Base-by-base conservation (phyloP, 805 yeast genomes). In the Metschnikowia reukaufii region DNA sequence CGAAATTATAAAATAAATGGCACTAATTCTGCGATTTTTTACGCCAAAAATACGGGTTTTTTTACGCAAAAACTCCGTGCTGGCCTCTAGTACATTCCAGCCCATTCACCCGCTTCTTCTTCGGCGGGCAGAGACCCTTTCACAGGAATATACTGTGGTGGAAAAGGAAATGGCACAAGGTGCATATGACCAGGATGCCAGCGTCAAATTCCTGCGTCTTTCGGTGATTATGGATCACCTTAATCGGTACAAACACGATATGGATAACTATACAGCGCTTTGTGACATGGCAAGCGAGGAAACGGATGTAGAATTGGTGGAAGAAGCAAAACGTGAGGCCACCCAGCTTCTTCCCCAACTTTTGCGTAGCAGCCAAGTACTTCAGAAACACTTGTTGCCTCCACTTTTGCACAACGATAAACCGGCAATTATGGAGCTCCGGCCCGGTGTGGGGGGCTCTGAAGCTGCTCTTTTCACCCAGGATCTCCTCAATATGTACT, bases 381-480 rank as follows among this genome's bases (percentile, higher is more conserved):
- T 88, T n/a, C 81, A 84, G 49, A 59, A 74, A 5, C 73, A 76
- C 35, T 69, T 94, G 4, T 66, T 92, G 18, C 97, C 97, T 1
- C 81, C 87, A 2, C 84, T 86, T 54, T 83, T 82, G 37, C 87
- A 86, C 63, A 78, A 84, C 3, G 94, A 87, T 38, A 81, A 79
- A 51, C 82, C 94, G 0, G 84, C 96, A 39, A 70, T 94, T 2
- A 54, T 94, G 16, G 99, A 94, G 63, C 67, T 94, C 12, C 75
- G 97, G 47, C 97, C 98, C 0, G 99, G 99, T 6, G 89, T 92
- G 2, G 99, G 99, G 13, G 99, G 99, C 2, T 79, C 83, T 5
- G 99, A 94, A 61, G 97, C 99, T 0, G 83, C 84, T 62, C 77
- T 94, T 12, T 94, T 94, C 65, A 81, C 98, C 0, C 78, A 77